These are phyloP conservation scores for Dianthus caryophyllus DNA, from an alignment of 148 eudicot genomes.

Conservation along the genomic window DNA sequence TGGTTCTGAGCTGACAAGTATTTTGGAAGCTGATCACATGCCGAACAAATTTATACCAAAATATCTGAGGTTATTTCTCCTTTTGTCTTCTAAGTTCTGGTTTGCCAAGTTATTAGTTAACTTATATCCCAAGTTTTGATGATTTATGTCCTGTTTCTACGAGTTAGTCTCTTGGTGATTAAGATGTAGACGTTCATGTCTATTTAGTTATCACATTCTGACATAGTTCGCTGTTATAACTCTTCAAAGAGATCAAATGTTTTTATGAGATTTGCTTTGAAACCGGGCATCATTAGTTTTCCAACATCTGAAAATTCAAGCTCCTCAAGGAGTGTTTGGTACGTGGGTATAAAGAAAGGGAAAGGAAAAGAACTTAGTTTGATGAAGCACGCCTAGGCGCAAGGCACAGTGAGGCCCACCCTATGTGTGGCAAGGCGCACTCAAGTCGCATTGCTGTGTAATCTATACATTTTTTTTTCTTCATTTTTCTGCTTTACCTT, in stretches of 20 bases:
- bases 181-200: neutral
- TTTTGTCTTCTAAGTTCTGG: neutral
- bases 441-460: too few relatives aligned
- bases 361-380: too few relatives aligned
- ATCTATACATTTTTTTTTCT: too few relatives aligned
- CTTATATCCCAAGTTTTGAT: neutral
- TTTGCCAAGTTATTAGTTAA: neutral
- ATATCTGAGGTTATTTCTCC: conserved; percentile 51
- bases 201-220: neutral
- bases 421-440: too few relatives aligned
- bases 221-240: neutral
- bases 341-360: too few relatives aligned
- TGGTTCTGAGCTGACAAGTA: conserved; percentile 74
- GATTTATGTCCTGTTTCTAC: neutral
- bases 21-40: conserved; percentile 83
- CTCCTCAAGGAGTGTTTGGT: too few relatives aligned
- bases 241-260: neutral
- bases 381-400: too few relatives aligned
- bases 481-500: too few relatives aligned
- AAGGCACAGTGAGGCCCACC: too few relatives aligned
- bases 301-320: too few relatives aligned
- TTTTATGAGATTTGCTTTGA: neutral
- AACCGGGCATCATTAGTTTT: neutral
- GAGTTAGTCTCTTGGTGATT: neutral
- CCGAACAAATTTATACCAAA: conserved; percentile 83